Conservation (phyloP, 345 rosid genomes). For the Firmiana major region DNA sequence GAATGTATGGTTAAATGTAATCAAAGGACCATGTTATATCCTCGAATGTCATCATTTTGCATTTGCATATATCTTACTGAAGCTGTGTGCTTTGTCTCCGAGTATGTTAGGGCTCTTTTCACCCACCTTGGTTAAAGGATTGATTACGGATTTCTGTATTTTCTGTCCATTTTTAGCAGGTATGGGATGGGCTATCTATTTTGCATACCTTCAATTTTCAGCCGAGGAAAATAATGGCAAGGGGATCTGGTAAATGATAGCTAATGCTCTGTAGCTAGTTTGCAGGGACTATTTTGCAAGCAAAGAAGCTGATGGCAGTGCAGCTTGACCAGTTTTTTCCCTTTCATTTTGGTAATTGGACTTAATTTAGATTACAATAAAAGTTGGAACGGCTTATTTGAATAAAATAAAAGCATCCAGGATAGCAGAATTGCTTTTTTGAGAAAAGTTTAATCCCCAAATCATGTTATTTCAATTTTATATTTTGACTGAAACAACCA, state of each 20-base stretch:
- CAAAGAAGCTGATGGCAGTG: not conserved
- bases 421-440: not conserved
- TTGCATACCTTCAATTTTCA: not conserved
- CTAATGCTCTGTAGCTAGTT: not conserved
- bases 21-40: not conserved
- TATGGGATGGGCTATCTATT: not conserved
- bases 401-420: not conserved
- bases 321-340: not conserved
- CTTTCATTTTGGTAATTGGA: constrained; percentile 1
- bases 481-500: too few relatives aligned
- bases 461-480: not conserved
- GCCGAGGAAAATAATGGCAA: not conserved
- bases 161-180: not conserved
- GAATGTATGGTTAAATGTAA: not conserved
- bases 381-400: not conserved
- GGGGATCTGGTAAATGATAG: not conserved
- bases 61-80: not conserved
- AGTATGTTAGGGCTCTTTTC: not conserved
- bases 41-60: not conserved
- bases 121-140: not conserved
- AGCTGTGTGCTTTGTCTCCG: not conserved
- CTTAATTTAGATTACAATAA: not conserved
- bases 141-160: not conserved
- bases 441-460: not conserved
- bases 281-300: not conserved